These are phyloP conservation scores for Magnolia changhungtana DNA, from an alignment of 164 flowering plant genomes.

Conservation along the genomic window DNA sequence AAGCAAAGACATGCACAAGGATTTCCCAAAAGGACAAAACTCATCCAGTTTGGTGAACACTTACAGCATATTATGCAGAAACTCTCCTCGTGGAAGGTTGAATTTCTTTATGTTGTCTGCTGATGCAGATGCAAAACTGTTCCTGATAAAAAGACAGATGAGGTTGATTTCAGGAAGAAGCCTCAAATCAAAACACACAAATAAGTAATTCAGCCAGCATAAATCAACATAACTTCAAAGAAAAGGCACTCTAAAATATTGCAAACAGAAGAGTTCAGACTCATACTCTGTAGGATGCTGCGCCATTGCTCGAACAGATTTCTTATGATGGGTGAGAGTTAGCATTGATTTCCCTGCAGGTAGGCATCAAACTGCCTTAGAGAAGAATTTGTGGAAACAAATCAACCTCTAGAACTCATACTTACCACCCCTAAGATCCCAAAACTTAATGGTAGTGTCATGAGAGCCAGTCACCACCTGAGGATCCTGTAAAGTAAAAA, in stretches of 20 bases:
- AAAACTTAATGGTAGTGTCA: constrained; percentile 90
- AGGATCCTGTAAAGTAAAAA: constrained; percentile 69
- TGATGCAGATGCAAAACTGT: constrained; percentile 94
- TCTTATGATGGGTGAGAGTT: constrained; percentile 95
- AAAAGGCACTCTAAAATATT: background rate
- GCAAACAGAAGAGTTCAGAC: background rate
- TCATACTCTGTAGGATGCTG: constrained; percentile 88
- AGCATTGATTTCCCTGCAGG: constrained; percentile 78
- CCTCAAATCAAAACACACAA: background rate
- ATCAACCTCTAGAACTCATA: constrained; percentile 5
- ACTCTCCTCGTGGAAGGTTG: constrained; percentile 90
- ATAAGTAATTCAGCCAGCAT: background rate
- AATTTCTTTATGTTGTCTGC: constrained; percentile 99
- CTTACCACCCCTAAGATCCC: constrained; percentile 94
- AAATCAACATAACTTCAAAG: background rate
- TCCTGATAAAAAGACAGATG: constrained; percentile 34
- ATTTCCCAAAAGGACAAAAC: background rate
- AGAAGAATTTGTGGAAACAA: background rate
- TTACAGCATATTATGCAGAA: constrained; percentile 99
- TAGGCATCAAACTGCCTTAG: background rate
- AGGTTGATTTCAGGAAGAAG: constrained; percentile 3
- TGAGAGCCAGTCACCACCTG: constrained; percentile 99
- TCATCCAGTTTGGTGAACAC: constrained; percentile 25
- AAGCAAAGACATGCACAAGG: background rate
- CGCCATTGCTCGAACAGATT: constrained; percentile 98